Conservation (phyloP, 1,139 yeast genomes). For the Suhomyces choctaworum region DNA sequence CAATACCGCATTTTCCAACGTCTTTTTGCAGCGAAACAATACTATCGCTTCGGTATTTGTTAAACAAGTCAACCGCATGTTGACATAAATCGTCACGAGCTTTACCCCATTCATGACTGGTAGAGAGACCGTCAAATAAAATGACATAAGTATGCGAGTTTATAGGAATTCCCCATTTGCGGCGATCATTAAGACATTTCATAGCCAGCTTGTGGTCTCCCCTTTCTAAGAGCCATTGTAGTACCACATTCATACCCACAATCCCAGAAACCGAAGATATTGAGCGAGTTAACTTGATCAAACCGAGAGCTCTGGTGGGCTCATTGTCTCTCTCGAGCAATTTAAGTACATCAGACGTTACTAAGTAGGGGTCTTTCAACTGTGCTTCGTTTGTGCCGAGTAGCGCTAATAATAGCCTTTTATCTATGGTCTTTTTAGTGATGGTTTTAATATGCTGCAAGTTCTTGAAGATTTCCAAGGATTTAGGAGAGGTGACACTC, state of each 20-base stretch:
- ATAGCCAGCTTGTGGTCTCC: conserved; percentile 47
- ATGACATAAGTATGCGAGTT: conserved; percentile 58
- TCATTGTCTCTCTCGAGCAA: conserved; percentile 50
- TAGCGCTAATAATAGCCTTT: conserved; percentile 47
- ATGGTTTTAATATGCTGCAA: conserved; percentile 27
- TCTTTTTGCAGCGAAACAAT: conserved; percentile 1
- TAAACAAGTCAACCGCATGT: conserved; percentile 28
- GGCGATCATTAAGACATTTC: conserved; percentile 51
- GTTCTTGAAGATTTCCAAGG: conserved; percentile 32
- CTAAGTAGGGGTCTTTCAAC: conserved; percentile 54
- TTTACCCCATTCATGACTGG: conserved; percentile 38
- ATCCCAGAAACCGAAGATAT: conserved; percentile 37
- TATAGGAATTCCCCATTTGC: conserved; percentile 58
- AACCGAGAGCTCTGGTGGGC: conserved; percentile 51
- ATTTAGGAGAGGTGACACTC: conserved; percentile 21
- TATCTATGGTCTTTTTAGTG: conserved; percentile 36
- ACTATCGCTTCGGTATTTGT: conserved; percentile 16
- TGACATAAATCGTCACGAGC: conserved; percentile 24
- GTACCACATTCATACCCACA: conserved; percentile 62
- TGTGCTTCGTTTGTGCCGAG: conserved; percentile 60
- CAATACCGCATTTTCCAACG: conserved; percentile 21
- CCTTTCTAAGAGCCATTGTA: conserved; percentile 47
- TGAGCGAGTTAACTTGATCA: conserved; percentile 51
- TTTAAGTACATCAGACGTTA: conserved; percentile 52
- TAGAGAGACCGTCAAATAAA: conserved; percentile 58